These are phyloP conservation scores for Hibiscus syriacus DNA, from an alignment of 345 rosid species.

Conservation along the genomic window DNA sequence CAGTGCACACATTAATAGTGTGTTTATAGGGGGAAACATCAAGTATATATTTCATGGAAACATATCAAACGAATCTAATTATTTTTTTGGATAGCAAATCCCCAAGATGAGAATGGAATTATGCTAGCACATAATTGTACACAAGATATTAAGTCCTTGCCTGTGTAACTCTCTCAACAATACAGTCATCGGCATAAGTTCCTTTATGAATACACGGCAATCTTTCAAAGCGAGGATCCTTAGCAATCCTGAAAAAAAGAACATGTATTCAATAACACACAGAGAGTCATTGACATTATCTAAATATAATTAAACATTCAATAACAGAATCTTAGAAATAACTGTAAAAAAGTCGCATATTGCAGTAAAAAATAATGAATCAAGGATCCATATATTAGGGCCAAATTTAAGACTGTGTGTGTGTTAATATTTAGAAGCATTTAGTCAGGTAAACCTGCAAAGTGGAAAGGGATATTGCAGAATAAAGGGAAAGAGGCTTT, in stretches of 20 bases:
- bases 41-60: not conserved
- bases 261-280: not conserved
- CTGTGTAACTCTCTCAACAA: conserved; percentile 84
- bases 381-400: not conserved
- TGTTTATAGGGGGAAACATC: not conserved
- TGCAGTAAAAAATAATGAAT: not conserved
- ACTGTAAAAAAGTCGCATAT: not conserved
- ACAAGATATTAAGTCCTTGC: conserved; percentile 19
- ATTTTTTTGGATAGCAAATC: not conserved
- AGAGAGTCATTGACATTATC: not conserved
- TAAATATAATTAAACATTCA: not conserved
- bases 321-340: not conserved
- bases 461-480: not conserved
- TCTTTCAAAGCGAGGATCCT: conserved; percentile 93
- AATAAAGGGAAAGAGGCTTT: not conserved
- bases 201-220: conserved; percentile 87
- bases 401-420: no score
- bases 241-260: conserved; percentile 60
- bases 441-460: not conserved
- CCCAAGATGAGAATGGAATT: not conserved
- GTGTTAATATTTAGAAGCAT: not conserved
- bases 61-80: not conserved
- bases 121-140: not conserved
- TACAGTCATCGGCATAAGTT: conserved; percentile 97
- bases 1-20: not conserved